These are phyloP conservation scores for Helicostylum pulchrum DNA, from an alignment of 192 early-diverging fungal genomes.

Conservation along the genomic window DNA sequence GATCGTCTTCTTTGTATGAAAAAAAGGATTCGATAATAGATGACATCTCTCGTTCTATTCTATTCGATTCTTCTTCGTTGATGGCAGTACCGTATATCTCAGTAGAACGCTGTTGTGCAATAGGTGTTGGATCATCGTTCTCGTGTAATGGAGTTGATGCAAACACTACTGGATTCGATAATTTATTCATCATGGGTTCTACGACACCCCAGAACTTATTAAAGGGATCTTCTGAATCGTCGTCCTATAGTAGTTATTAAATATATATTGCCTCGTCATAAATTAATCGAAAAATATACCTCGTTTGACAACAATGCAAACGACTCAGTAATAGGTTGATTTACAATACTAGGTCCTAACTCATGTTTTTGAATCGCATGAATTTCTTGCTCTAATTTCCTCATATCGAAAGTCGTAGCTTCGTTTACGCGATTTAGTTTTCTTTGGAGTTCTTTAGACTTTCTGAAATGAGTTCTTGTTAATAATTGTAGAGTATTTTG, in stretches of 20 bases:
- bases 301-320: slow-evolving; percentile 28
- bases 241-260: slow-evolving; percentile 6
- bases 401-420: neutral
- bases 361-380: slow-evolving; percentile 1
- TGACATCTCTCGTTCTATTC: slow-evolving; percentile 22
- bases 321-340: slow-evolving; percentile 27
- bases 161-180: slow-evolving; percentile 64
- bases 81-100: neutral
- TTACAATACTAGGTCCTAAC: neutral
- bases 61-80: slow-evolving; percentile 12
- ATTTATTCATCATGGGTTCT: slow-evolving; percentile 68
- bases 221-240: slow-evolving; percentile 76
- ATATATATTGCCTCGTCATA: too few relatives aligned
- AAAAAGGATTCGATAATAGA: slow-evolving; percentile 55
- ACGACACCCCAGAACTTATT: slow-evolving; percentile 80
- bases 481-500: slow-evolving; percentile 63
- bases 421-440: slow-evolving; percentile 9
- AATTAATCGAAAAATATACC: neutral
- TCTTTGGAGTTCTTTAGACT: slow-evolving; percentile 63
- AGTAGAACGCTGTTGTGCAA: neutral
- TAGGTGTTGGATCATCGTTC: slow-evolving; percentile 32
- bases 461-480: slow-evolving; percentile 61
- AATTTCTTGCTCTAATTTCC: neutral
- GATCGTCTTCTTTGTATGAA: slow-evolving; percentile 35
- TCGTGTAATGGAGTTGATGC: slow-evolving; percentile 52